Percentiles rank a stretch among this genome's conserved stretches.
Conservation (phyloP, 2,329 filamentous ascomycete genomes). For the Cytospora schulzeri region DNA sequence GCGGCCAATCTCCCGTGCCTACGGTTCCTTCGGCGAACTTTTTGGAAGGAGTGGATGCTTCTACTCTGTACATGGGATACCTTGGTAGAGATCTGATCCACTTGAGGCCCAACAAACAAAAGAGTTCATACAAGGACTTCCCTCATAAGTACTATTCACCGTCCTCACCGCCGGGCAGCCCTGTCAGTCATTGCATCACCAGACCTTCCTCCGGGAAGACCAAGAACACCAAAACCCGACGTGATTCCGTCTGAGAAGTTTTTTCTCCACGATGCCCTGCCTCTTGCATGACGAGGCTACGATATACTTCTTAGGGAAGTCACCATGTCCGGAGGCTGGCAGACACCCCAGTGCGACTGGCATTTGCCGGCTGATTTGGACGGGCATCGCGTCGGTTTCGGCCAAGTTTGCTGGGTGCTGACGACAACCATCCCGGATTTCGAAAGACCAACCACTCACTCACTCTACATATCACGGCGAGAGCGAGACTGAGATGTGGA, state of each 20-base stretch:
- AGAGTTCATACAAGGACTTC: not conserved
- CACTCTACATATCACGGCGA: not conserved
- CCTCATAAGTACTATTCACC: not conserved
- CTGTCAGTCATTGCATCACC: not conserved
- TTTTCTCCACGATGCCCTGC: not conserved
- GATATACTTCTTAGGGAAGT: not conserved
- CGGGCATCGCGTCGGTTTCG: not conserved
- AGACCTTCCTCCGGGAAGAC: not conserved
- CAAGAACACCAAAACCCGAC: not conserved
- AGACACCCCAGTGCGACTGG: not conserved
- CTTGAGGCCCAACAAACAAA: slow-evolving; percentile 4
- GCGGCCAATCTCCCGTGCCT: slow-evolving; percentile 10
- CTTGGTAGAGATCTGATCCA: not conserved
- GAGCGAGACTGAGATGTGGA: not conserved
- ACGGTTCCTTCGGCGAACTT: slow-evolving; percentile 11
- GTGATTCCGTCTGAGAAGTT: not conserved
- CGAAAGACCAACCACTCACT: not conserved
- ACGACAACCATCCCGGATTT: not conserved
- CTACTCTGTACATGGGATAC: not conserved
- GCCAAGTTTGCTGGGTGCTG: not conserved
- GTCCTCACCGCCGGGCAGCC: slow-evolving; percentile 11
- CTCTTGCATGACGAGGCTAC: not conserved
- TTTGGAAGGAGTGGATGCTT: slow-evolving; percentile 19
- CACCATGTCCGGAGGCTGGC: not conserved
- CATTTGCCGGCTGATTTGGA: not conserved